phyloP scores from a whole-genome alignment of 805 yeast species.

The Starmerella vitae region DNA sequence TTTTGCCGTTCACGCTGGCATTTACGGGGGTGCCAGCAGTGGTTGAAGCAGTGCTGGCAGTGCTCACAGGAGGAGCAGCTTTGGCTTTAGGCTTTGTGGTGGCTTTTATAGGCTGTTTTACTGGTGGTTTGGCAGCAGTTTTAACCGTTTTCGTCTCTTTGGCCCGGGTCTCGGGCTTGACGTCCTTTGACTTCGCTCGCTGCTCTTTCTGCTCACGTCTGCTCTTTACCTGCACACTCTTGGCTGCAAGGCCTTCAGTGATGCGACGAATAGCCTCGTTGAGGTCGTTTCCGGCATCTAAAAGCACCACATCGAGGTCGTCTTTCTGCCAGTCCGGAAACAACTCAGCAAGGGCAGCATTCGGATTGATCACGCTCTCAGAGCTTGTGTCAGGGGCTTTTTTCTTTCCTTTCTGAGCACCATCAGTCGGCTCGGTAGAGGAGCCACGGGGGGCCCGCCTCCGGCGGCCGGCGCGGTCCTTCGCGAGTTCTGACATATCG shows the following conservation, averaged over 20 bases:
- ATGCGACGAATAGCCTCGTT: conserved; percentile 76
- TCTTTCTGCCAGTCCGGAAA: conserved; percentile 91
- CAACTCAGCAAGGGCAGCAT: conserved; percentile 54
- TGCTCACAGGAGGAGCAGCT: not conserved
- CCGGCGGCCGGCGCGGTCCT: conserved; percentile 13
- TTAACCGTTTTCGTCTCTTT: not conserved
- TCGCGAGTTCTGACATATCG: conserved; percentile 13
- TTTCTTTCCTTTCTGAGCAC: not conserved
- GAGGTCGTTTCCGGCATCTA: conserved; percentile 58
- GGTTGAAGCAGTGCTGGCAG: not conserved
- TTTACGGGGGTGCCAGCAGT: not conserved
- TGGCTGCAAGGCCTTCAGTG: conserved; percentile 75
- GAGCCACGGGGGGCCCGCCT: conserved; percentile 7
- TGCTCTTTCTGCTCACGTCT: conserved; percentile 31
- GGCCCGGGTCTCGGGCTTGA: conserved; percentile 1
- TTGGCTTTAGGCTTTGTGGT: conserved; percentile 2
- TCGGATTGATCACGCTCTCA: conserved; percentile 3
- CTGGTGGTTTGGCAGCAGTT: conserved; percentile 16
- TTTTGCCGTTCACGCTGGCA: conserved; percentile 7
- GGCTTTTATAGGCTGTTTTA: conserved; percentile 15
- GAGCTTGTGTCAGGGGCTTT: conserved; percentile 1
- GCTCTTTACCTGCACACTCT: conserved; percentile 75
- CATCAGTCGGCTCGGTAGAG: not conserved
- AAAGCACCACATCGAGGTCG: conserved; percentile 62
- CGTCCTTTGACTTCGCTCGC: not conserved